These are phyloP conservation scores for Diplodia intermedia DNA, from an alignment of 2,329 filamentous ascomycete species.

Conservation along the genomic window DNA sequence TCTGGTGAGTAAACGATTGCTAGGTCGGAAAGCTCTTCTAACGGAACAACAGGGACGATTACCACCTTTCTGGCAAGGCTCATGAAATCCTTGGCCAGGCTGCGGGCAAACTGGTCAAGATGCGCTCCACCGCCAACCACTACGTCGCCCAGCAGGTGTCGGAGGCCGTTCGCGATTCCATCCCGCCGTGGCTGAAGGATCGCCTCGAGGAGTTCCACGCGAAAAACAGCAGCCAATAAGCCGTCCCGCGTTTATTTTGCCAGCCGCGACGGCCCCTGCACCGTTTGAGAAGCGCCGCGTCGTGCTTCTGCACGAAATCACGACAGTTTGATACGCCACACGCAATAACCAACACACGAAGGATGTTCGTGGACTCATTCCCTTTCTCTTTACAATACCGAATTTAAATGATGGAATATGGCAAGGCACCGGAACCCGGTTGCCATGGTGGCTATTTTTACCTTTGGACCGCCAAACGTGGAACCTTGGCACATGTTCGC, in stretches of 20 bases:
- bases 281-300: constrained; percentile 30
- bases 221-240: constrained; percentile 32
- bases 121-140: constrained; percentile 29
- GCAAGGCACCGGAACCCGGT: constrained; percentile 12
- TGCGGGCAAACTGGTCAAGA: constrained; percentile 30
- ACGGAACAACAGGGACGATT: constrained; percentile 41
- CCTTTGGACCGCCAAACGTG: constrained; percentile 23
- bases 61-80: constrained; percentile 45
- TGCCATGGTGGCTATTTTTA: constrained; percentile 26
- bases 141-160: constrained; percentile 30
- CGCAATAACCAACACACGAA: constrained; percentile 29
- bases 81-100: constrained; percentile 35
- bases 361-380: constrained; percentile 28
- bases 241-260: neutral
- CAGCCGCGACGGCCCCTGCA: constrained; percentile 7
- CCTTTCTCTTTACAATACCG: constrained; percentile 22
- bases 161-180: constrained; percentile 30
- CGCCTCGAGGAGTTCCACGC: constrained; percentile 30
- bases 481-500: constrained; percentile 1
- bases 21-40: neutral
- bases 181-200: constrained; percentile 32
- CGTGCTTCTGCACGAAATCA: constrained; percentile 31
- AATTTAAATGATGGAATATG: constrained; percentile 22
- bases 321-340: constrained; percentile 27
- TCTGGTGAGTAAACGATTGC: constrained; percentile 41